Evolutionary conservation across 257 asterid species (phyloP).

Genomic region (Verbena officinalis): DNA sequence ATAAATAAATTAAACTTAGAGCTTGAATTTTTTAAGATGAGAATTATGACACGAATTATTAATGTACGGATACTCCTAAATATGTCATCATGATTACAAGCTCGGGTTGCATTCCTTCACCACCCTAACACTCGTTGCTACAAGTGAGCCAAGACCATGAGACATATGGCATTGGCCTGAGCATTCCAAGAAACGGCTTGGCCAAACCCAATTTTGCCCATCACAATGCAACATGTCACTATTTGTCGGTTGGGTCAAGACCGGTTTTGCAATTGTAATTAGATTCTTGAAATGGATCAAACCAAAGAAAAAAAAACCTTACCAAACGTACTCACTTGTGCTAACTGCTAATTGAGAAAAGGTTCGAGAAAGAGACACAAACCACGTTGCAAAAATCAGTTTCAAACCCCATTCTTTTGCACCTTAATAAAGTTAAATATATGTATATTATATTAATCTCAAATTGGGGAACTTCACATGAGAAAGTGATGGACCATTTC

Average conservation of each 20-base stretch:
- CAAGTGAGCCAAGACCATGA: slow-evolving; percentile 7
- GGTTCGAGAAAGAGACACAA: slow-evolving; percentile 37
- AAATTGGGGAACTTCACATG: slow-evolving; percentile 58
- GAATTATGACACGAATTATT: too few species aligned
- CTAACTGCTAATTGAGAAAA: slow-evolving; percentile 26
- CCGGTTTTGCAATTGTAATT: background rate
- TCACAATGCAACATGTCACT: slow-evolving; percentile 37
- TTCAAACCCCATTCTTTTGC: too few species aligned
- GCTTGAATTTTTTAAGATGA: too few species aligned
- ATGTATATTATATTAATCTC: background rate
- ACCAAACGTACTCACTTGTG: slow-evolving; percentile 22
- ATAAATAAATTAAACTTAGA: too few species aligned
- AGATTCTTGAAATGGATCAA: slow-evolving; percentile 21
- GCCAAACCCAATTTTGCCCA: slow-evolving; percentile 47
- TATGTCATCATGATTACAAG: too few species aligned
- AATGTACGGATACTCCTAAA: too few species aligned
- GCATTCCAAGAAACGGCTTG: slow-evolving; percentile 52
- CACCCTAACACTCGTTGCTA: slow-evolving; percentile 17
- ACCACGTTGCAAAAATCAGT: background rate
- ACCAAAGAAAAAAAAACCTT: slow-evolving; percentile 22
- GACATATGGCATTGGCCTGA: slow-evolving; percentile 26
- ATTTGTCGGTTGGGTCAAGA: slow-evolving; percentile 48
- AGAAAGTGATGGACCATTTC: slow-evolving; percentile 49
- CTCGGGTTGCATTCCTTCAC: too few species aligned
- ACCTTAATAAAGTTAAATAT: too few species aligned